phyloP scores from a whole-genome alignment of 2,329 filamentous ascomycete genomes.

The Neonectria magnoliae region DNA sequence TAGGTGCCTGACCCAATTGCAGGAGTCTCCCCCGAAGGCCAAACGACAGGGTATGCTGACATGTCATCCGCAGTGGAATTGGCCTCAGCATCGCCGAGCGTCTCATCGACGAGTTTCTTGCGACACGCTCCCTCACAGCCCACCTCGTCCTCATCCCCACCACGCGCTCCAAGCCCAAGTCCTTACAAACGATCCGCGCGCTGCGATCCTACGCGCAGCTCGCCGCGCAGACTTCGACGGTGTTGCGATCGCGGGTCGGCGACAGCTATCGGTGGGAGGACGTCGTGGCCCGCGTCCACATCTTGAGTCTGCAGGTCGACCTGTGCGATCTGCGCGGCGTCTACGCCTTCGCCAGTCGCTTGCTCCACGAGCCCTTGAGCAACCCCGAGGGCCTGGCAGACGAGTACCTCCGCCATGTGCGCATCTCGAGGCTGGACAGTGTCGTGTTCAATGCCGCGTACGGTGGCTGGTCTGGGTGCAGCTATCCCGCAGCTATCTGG shows the following conservation, averaged over 20 bases:
- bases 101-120: constrained; percentile 89
- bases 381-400: constrained; percentile 54
- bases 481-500: constrained; percentile 70
- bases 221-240: constrained; percentile 50
- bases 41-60: constrained; percentile 18
- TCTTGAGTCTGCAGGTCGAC: constrained; percentile 68
- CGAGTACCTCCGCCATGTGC: constrained; percentile 54
- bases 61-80: constrained; percentile 71
- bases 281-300: constrained; percentile 63
- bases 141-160: constrained; percentile 85
- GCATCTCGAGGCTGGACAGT: constrained; percentile 77
- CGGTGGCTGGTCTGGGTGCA: constrained; percentile 83
- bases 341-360: constrained; percentile 57
- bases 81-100: constrained; percentile 86
- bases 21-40: background rate
- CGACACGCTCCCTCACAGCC: constrained; percentile 70
- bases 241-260: constrained; percentile 52
- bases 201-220: constrained; percentile 69
- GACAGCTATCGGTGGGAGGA: constrained; percentile 48
- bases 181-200: constrained; percentile 72
- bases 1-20: constrained; percentile 50
- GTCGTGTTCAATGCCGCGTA: constrained; percentile 90
- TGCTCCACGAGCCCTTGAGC: constrained; percentile 56
- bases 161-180: constrained; percentile 80
- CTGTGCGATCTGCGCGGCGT: constrained; percentile 67